These are phyloP conservation scores for Waltiozyma sp. DNA, from an alignment of 1,139 yeast genomes.

Conservation along the genomic window DNA sequence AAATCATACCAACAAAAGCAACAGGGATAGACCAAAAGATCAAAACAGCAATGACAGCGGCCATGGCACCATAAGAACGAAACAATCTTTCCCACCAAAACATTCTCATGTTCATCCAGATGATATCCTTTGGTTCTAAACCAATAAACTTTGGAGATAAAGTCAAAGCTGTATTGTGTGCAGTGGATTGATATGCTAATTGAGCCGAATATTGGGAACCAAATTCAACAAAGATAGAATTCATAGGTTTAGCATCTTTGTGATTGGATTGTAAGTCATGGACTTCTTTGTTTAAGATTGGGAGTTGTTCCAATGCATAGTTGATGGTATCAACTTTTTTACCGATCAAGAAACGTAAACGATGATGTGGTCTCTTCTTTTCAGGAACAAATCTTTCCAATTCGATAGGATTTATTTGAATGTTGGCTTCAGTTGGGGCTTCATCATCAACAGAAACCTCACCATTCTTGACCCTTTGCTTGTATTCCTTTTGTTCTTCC, in stretches of 20 bases:
- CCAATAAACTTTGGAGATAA: conserved; percentile 55
- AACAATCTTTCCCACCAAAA: conserved; percentile 76
- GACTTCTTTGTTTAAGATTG: conserved; percentile 58
- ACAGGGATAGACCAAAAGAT: conserved; percentile 93
- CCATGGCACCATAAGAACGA: conserved; percentile 46
- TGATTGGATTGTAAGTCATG: conserved; percentile 47
- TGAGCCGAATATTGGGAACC: conserved; percentile 82
- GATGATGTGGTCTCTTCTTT: conserved; percentile 68
- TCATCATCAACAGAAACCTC: conserved; percentile 14
- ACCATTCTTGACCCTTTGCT: conserved; percentile 24
- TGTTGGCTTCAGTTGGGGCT: conserved; percentile 27
- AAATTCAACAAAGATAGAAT: conserved; percentile 81
- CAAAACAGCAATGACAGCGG: conserved; percentile 50
- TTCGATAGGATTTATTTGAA: conserved; percentile 18
- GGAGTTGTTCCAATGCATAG: conserved; percentile 55
- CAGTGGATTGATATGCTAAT: conserved; percentile 72
- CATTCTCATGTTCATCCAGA: conserved; percentile 79
- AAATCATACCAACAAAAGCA: conserved; percentile 87
- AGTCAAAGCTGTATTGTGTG: conserved; percentile 56
- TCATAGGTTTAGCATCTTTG: conserved; percentile 30
- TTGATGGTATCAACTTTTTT: conserved; percentile 78
- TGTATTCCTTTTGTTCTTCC: conserved; percentile 26
- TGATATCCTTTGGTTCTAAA: conserved; percentile 67
- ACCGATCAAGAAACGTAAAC: conserved; percentile 56
- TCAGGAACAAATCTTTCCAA: conserved; percentile 59